Percentiles rank a stretch among this genome's conserved stretches.
Conservation (phyloP, 768 basidiomycete species). For the Tubosaeta brunneosetosa region DNA sequence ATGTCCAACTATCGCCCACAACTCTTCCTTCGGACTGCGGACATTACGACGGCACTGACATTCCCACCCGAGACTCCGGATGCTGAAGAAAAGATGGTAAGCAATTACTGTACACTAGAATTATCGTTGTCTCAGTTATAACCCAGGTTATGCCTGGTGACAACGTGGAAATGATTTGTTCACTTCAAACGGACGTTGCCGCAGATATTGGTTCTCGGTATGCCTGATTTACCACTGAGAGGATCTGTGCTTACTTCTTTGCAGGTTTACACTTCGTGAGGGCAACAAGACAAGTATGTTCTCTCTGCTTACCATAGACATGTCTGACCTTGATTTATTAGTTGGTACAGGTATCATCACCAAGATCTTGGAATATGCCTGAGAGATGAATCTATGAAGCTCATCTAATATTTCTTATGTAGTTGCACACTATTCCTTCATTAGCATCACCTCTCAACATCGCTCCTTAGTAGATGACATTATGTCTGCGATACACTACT, state of each 20-base stretch:
- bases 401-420: slow-evolving; percentile 14
- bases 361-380: slow-evolving; percentile 59
- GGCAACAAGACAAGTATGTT: slow-evolving; percentile 85
- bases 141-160: slow-evolving; percentile 92
- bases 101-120: slow-evolving; percentile 12
- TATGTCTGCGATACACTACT: background rate
- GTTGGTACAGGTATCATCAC: slow-evolving; percentile 95
- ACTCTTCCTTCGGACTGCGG: slow-evolving; percentile 92
- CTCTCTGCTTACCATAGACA: background rate
- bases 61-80: slow-evolving; percentile 85
- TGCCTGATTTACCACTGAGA: slow-evolving; percentile 5
- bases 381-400: slow-evolving; percentile 4
- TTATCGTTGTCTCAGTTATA: background rate
- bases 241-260: background rate
- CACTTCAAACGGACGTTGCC: slow-evolving; percentile 80
- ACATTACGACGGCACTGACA: slow-evolving; percentile 77
- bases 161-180: slow-evolving; percentile 89
- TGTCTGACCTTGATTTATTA: slow-evolving; percentile 27
- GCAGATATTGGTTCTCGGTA: slow-evolving; percentile 82
- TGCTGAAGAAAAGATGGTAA: slow-evolving; percentile 82
- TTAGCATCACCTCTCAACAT: slow-evolving; percentile 23
- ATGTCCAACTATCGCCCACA: slow-evolving; percentile 93
- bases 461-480: slow-evolving; percentile 7
- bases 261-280: slow-evolving; percentile 85
- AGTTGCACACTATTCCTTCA: slow-evolving; percentile 10